Evolutionary conservation across 2,329 filamentous ascomycete genomes (phyloP), one percentile per base, ranked within the genome.

Genomic region (Lachnum nothofagi): DNA sequence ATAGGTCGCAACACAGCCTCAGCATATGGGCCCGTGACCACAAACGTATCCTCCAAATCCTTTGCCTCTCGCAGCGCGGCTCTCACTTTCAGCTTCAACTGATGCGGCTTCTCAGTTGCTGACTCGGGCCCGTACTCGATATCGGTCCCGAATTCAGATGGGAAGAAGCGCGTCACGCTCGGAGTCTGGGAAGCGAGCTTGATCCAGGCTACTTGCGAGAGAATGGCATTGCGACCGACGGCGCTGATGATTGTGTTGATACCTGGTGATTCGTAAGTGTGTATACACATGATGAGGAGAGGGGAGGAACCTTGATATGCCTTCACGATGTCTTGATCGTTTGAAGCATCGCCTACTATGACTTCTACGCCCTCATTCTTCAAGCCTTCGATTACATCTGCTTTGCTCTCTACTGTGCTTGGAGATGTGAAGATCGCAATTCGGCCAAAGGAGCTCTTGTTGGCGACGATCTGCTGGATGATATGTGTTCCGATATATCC

Each of bases 51-150:
- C 42, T 79, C 72, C 22, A 88, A 62, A 6, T 72, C 67, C 56
- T 73, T 71, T 12, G 77, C 60, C 29, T 76, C 74, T 40, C 74
- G 72, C 25, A 86, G 71, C 24, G 76, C 76, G 48, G 75, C 77
- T 50, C 85, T 74, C n/a, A 88, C 80, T 59, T 80, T 78, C 45
- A 88, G 73, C 65, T 88, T 88, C 47, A 73, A 67, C 67, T 88
- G 84, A 61, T 88, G 85, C 2, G 85, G 82, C 60, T 75, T 78
- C 66, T 88, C 85, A 7, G 67, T 57, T 2, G 72, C 71, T 12
- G 82, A 85, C 19, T 72, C 62, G 1, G 78, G 70, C 19, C 72
- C 70, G 59, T 85, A 82, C 61, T 82, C 82, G 40, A 68, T 68
- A 66, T 70, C 64, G 5, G 67, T 66, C 23, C 67, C 68, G 37